Base-by-base conservation (phyloP, 345 rosid species). In the Mallotus nudiflorus region DNA sequence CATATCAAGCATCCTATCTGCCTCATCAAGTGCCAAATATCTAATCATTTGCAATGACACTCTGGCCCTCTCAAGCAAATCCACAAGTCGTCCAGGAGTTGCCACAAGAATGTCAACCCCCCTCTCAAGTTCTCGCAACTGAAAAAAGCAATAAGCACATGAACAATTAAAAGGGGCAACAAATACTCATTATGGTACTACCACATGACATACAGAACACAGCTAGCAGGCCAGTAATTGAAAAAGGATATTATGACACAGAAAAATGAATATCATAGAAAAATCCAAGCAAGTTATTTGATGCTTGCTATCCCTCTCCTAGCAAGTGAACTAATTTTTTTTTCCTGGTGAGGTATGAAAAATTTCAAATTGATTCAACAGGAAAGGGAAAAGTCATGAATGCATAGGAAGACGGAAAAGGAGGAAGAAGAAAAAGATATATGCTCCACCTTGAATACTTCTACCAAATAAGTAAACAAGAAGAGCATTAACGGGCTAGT, bases 1-100 rank as follows among this genome's bases (percentile, higher is more conserved):
- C 99, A 95, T 95, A 80, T 95, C 99, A 68, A 95, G 77, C 99
- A 95, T 95, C 60, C 99, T 86, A 82, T 95, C 99, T 39, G 99
- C 99, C 79, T 95, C 99, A 70, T 95, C 99, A 22, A 95, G 91
- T 31, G 98, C 97, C 77, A 94, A 81, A 65, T 82, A 94, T 74
- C 85, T 90, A 75, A 94, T 85, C 99, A 92, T 85, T 73, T 87
- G 97, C 80, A 95, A 79, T 1, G 99, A 95, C 61, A 95, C 97
- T 82, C 97, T 86, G 73, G 97, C 97, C 76, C 97, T 85, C 88
- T 92, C 99, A 24, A 95, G 85, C 86, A 94, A 80, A 75, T 94
- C 98, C 28, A 92, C 97, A 84, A 95, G 78, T 73, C 99, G 82
- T 80, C 99, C 99, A 72, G 99, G 99, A 68, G 99, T 95, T 54